These are phyloP conservation scores for Thelonectria olida DNA, from an alignment of 2,329 filamentous ascomycete species.

Conservation along the genomic window DNA sequence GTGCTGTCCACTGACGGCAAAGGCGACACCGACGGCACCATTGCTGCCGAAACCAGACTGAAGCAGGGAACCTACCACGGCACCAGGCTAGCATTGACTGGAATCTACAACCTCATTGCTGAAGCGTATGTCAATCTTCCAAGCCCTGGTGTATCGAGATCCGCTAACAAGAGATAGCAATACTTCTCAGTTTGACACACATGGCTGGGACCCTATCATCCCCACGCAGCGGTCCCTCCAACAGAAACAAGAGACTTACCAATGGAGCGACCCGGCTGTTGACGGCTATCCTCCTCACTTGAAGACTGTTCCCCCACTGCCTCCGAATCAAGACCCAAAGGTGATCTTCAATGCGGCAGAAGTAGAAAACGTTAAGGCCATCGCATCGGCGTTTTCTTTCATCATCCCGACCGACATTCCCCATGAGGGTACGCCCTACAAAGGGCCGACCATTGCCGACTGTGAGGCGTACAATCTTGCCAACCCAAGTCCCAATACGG, in stretches of 20 bases:
- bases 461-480: constrained; percentile 16
- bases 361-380: not conserved
- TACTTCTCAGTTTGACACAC: constrained; percentile 9
- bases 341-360: constrained; percentile 14
- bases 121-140: constrained; percentile 15
- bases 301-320: not conserved
- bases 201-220: constrained; percentile 19
- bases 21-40: not conserved
- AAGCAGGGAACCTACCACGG: constrained; percentile 22
- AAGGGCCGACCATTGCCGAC: constrained; percentile 16
- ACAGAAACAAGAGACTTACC: constrained; percentile 9
- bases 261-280: constrained; percentile 24
- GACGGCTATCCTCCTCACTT: constrained; percentile 25
- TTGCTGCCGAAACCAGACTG: constrained; percentile 12
- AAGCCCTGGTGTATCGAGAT: rapidly evolving
- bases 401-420: constrained; percentile 11
- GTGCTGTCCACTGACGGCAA: constrained; percentile 17
- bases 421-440: not conserved
- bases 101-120: constrained; percentile 22
- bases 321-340: constrained; percentile 1
- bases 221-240: constrained; percentile 15
- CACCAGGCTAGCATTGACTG: constrained; percentile 21
- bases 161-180: not conserved
- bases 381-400: constrained; percentile 9
- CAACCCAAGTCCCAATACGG: not conserved